These are phyloP conservation scores for Laetiporus sulphureus DNA, from an alignment of 1,284 basidiomycete species.

Conservation along the genomic window DNA sequence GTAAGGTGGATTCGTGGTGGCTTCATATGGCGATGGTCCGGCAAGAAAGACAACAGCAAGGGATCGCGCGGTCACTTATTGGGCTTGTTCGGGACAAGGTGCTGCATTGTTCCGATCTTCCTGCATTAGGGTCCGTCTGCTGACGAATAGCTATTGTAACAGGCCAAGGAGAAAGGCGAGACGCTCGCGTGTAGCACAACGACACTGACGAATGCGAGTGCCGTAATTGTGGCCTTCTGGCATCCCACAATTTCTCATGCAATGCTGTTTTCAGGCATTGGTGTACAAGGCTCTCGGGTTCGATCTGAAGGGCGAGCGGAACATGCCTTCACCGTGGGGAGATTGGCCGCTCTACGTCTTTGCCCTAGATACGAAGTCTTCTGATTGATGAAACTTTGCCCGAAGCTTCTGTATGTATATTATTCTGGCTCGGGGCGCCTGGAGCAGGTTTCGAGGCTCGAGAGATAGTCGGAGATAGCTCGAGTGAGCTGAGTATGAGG, in stretches of 20 bases:
- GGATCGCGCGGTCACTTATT: conserved; percentile 13
- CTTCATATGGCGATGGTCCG: conserved; percentile 16
- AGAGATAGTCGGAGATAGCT: no score
- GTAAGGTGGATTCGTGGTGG: conserved; percentile 17
- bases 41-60: conserved; percentile 11
- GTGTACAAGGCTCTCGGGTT: conserved; percentile 17
- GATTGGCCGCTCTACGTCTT: conserved; percentile 18
- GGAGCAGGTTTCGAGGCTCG: no score
- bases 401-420: no score
- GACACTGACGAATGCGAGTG: conserved; percentile 5
- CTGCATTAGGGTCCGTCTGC: background rate
- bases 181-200: conserved; percentile 10
- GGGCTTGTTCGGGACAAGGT: conserved; percentile 12
- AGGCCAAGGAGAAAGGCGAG: conserved; percentile 9
- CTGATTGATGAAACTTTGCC: no score
- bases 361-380: conserved; percentile 6
- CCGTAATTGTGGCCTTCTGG: background rate
- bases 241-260: background rate
- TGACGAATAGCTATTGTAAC: background rate
- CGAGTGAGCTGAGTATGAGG: no score
- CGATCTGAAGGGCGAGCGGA: conserved; percentile 10
- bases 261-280: conserved; percentile 6
- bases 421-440: no score
- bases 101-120: background rate
- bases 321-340: conserved; percentile 16